Evolutionary conservation across 495 filamentous ascomycete species (phyloP), one percentile per base, ranked within the genome.

Genomic region (Trichoderma gamsii): DNA sequence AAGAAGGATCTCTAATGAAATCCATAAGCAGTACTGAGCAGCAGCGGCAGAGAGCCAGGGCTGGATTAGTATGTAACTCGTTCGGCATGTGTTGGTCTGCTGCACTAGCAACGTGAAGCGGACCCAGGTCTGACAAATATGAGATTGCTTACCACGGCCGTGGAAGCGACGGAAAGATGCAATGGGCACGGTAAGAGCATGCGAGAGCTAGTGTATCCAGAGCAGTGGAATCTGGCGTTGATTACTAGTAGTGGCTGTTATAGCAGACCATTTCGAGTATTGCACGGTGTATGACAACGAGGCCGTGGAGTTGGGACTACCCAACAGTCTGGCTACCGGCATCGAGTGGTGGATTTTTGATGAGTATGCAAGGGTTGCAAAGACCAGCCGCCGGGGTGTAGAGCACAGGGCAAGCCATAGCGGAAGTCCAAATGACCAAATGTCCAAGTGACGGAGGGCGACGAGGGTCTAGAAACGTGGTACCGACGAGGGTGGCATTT

Each of bases 81-180:
- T 38, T 0, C 8, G 4, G 35, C 8, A 38, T 38, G 35, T 38
- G 35, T 6, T 38, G 35, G 35, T 7, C 35, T 38, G 7, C 7
- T 38, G 35, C 35, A 32, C 56, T 32, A 61, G 12, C 18, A 32
- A 23, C 5, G 25, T 29, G 56, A 25, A 16, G 27, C 23, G 56
- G 56, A 61, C 27, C 18, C n/a, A 32, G n/a, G 23, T 4, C 25
- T 61, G 56, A 61, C 56, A 61, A 32, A 61, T 32, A 11, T 8
- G 9, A 32, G 8, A 25, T 32, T 32, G 56, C 56, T 61, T 35
- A 61, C 56, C 56, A 32, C 27, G 56, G 56, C 27, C 25, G 9
- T 61, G 56, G 56, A 61, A 61, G 56, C 56, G 56, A 61, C 56
- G 56, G 23, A 61, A 32, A n/a, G 56, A 18, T 52, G 21, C 21